Base-by-base conservation (phyloP, 495 filamentous ascomycete genomes). In the Penicillium canescens region DNA sequence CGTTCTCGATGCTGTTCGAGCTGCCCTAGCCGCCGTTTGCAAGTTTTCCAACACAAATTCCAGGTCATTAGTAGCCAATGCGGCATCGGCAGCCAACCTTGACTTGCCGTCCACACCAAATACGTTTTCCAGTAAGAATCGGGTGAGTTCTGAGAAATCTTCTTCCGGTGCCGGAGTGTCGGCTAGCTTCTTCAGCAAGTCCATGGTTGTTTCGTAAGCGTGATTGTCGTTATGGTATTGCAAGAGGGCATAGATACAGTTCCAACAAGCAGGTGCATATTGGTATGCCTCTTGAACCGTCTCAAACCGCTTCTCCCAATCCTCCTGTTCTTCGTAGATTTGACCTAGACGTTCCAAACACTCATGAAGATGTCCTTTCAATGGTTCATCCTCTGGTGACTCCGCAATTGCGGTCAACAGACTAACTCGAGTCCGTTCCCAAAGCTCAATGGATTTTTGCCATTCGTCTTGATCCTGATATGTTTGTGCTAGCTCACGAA, bases 51-150 rank as follows among this genome's bases (percentile, higher is more conserved):
- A 11, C 40, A 54, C 18, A 46, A 58, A 48, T 3, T 52, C 36
- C 1, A 58, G 50, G 9, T 40, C 36, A n/a, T 28, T 38, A 12
- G 56, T 58, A 3, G 43, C 56, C 31, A 50, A 23, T 24, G 56
- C 56, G 2, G 56, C 56, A 31, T 49, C 43, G n/a, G 49, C 49
- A 7, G 45, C 35, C 36, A 43, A 37, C 4, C 35, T 28, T 50
- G 10, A n/a, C 42, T 41, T 50, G 24, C 7, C 46, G 39, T 8
- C 5, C 42, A n/a, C 18, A 18, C 1, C 18, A 18, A 18, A 18
- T 18, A 18, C 18, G 18, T 18, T 18, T 18, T 18, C 18, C 18
- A 18, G 18, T 18, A 18, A 18, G 18, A 18, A 18, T 18, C 18
- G 18, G 18, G 18, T 18, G 18, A 18, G 18, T 18, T 1, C 18